Evolutionary conservation across 192 early-diverging fungal genomes (phyloP).

Genomic region (Tieghemiomyces parasiticus): DNA sequence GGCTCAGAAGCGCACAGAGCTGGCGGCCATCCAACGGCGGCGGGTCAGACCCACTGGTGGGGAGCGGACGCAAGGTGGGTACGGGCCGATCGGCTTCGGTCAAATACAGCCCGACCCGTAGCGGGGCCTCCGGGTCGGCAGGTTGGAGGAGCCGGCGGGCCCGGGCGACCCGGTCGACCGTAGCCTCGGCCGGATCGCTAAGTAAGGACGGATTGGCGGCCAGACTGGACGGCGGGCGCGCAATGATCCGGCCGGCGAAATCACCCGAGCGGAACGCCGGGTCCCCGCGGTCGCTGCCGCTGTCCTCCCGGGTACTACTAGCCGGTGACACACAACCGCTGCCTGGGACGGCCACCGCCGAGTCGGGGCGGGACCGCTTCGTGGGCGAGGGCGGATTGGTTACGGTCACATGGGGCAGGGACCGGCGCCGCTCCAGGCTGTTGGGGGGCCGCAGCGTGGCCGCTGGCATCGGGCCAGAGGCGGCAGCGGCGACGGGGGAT

Average conservation of each 20-base stretch:
- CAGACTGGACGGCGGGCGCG: no score
- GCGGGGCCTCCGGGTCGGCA: background rate
- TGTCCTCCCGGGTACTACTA: no score
- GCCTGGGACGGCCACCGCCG: background rate
- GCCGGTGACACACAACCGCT: background rate
- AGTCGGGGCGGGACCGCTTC: background rate
- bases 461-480: background rate
- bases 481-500: background rate
- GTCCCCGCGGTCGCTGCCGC: no score
- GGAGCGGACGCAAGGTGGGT: no score
- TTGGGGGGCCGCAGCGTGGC: background rate
- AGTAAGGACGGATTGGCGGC: no score
- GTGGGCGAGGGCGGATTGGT: background rate
- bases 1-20: background rate
- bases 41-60: no score
- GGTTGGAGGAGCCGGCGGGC: no score
- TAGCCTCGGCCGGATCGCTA: no score
- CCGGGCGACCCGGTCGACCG: no score
- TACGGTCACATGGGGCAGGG: background rate
- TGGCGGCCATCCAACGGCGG: background rate
- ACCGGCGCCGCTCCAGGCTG: background rate
- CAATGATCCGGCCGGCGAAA: no score
- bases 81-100: constrained; percentile 1
- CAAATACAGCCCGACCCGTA: background rate
- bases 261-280: no score